phyloP scores from a whole-genome alignment of 352 stramenopile genomes.

The Globisporangium viniferum region DNA sequence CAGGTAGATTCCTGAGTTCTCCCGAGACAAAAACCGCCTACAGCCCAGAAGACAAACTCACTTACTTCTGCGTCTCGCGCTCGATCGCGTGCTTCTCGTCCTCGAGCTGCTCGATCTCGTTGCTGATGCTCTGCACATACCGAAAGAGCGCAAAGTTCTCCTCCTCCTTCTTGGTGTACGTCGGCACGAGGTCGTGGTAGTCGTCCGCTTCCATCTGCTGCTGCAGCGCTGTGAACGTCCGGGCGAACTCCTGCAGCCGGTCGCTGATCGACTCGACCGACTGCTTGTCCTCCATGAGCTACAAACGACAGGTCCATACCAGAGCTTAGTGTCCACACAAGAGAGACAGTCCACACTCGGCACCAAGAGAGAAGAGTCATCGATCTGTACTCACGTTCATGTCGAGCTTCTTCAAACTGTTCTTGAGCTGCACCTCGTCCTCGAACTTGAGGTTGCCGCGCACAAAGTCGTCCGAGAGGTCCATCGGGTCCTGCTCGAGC shows the following conservation, averaged over 20 bases:
- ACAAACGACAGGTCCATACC: background rate
- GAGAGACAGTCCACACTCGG: background rate
- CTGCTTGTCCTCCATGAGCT: constrained; percentile 72
- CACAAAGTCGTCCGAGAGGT: constrained; percentile 65
- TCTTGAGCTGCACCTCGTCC: constrained; percentile 73
- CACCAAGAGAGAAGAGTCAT: background rate
- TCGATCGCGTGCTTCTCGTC: constrained; percentile 67
- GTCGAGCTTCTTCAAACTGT: constrained; percentile 58
- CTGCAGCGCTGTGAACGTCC: constrained; percentile 56
- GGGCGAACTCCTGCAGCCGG: constrained; percentile 71
- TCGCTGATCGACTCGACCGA: constrained; percentile 68
- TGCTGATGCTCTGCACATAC: constrained; percentile 78
- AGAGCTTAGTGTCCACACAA: background rate
- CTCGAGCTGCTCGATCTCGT: constrained; percentile 78
- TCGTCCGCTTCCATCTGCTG: constrained; percentile 63
- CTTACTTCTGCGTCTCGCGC: constrained; percentile 69
- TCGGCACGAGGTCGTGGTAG: constrained; percentile 52
- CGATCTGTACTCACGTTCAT: constrained; percentile 19
- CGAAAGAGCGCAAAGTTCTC: constrained; percentile 80
- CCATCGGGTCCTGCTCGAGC: constrained; percentile 64
- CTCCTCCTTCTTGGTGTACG: constrained; percentile 73
- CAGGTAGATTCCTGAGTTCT: background rate
- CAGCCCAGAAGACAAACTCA: constrained; percentile 11
- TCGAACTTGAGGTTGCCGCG: constrained; percentile 76
- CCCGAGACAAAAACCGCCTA: background rate